Evolutionary conservation across 106 monocot genomes (phyloP), one percentile per base, ranked within the genome.

Genomic region (Chionographis japonica): DNA sequence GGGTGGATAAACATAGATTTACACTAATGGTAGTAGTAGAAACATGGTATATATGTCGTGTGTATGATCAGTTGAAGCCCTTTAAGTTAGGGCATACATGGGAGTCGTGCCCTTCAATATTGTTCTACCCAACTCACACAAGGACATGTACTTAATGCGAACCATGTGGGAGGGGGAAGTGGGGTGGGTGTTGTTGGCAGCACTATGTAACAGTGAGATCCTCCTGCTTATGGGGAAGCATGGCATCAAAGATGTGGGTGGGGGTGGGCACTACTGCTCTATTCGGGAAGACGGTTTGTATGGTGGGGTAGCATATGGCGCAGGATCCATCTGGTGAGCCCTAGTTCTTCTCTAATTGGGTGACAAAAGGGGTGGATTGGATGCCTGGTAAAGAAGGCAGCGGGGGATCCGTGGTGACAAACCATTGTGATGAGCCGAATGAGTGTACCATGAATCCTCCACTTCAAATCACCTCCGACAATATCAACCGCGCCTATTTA

Each of bases 401-500:
- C 39, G 17, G 14, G 9, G 46, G 8, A 38, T 3, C 53, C 37
- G 14, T 38, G 6, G 67, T 54, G 54, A 62, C 40, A 13, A 4
- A 39, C 61, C 61, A 37, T 39, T 61, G 37, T 39, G 61, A 39
- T 61, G 61, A 4, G 39, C 61, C 61, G 40, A 61, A 39, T 8
- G n/a, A 38, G 67, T 54, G 37, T 54, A 38, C 67, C 16, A 54
- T 54, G 67, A 67, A 67, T 67, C 67, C 11, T 38, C 54, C 10
- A 53, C 36, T 66, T 67, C 66, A 67, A 53, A 53, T 67, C 52
- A 38, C 2, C 66, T 53, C 67, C 38, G 39, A 67, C 67, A 67
- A 10, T n/a, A 0, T n/a, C 65, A 14, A 14, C 54, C 67, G 9
- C 15, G 53, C 37, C 37, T 37, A 37, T 54, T 39, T 53, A 54